These are phyloP conservation scores for Mortierella hygrophila DNA, from an alignment of 192 early-diverging fungal genomes.

Conservation along the genomic window DNA sequence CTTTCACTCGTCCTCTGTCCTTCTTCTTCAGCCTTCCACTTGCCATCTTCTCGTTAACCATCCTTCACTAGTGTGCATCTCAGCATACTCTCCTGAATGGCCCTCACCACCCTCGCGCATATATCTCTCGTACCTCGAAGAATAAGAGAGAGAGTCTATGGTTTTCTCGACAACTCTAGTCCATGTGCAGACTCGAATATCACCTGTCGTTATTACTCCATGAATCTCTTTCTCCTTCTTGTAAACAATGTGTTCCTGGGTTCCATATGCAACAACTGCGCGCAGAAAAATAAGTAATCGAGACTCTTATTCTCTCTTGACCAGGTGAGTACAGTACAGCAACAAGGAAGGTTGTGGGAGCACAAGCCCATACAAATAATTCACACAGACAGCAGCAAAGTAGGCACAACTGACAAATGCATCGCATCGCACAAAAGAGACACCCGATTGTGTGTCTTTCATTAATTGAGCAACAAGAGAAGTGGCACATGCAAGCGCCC, in stretches of 20 bases:
- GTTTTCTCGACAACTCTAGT: neutral
- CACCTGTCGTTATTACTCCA: neutral
- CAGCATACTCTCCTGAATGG: neutral
- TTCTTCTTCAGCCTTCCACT: neutral
- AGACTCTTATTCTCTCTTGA: neutral
- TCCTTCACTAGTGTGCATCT: too few species aligned
- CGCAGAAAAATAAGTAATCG: neutral
- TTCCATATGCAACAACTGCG: neutral
- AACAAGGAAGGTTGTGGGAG: neutral
- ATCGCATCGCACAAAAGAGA: neutral
- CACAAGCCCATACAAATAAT: neutral
- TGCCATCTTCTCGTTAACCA: too few species aligned
- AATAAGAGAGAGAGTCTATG: too few species aligned
- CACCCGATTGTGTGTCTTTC: neutral
- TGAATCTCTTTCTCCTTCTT: neutral
- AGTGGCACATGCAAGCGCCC: neutral
- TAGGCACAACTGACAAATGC: neutral
- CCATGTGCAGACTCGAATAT: neutral
- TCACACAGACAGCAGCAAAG: neutral
- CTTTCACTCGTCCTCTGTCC: neutral
- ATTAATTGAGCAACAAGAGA: neutral
- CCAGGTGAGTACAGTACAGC: neutral
- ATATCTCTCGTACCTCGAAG: neutral
- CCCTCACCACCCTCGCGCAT: too few species aligned
- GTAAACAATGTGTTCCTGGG: neutral